Percentiles rank a stretch among this genome's conserved stretches.
phyloP scores from a whole-genome alignment of 495 filamentous ascomycete species.

The Trichoderma orchidacearum region DNA sequence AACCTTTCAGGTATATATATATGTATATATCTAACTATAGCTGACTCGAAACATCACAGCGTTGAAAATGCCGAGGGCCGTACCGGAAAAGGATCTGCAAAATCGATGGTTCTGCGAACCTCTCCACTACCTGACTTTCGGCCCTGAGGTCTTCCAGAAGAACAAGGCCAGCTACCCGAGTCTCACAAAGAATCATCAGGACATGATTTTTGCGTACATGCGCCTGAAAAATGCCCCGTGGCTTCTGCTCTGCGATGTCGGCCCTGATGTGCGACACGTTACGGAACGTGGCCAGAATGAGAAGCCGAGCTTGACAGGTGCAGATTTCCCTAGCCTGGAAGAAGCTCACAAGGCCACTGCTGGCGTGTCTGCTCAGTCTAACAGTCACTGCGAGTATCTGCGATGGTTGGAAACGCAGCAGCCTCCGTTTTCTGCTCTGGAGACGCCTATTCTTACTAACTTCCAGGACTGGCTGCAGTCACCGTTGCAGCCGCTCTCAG shows the following conservation, averaged over 20 bases:
- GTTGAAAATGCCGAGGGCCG: slow-evolving; percentile 62
- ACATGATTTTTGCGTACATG: slow-evolving; percentile 71
- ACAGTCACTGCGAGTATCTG: slow-evolving; percentile 64
- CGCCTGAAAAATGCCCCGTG: slow-evolving; percentile 65
- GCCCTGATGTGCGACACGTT: slow-evolving; percentile 32
- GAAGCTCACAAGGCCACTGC: slow-evolving; percentile 36
- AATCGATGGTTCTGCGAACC: slow-evolving; percentile 93
- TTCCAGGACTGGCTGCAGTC: slow-evolving; percentile 90
- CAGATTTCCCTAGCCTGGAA: slow-evolving; percentile 50
- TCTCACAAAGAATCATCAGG: slow-evolving; percentile 68
- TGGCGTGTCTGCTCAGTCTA: slow-evolving; percentile 13
- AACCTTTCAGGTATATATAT: too few relatives aligned
- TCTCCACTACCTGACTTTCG: slow-evolving; percentile 62
- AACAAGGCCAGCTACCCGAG: slow-evolving; percentile 75
- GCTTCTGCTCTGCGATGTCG: slow-evolving; percentile 68
- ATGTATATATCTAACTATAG: too few relatives aligned
- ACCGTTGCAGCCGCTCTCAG: slow-evolving; percentile 84
- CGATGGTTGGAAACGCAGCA: slow-evolving; percentile 74
- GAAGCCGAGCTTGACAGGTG: slow-evolving; percentile 16
- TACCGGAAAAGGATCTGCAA: slow-evolving; percentile 62
- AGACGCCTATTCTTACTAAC: slow-evolving; percentile 22
- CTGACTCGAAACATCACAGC: slow-evolving; percentile 27
- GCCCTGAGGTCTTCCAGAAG: slow-evolving; percentile 51
- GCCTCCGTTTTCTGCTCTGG: slow-evolving; percentile 39
- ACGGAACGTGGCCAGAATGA: slow-evolving; percentile 20